phyloP scores from a whole-genome alignment of 371 early-diverging fungal genomes.

The Umbelopsis sp. region DNA sequence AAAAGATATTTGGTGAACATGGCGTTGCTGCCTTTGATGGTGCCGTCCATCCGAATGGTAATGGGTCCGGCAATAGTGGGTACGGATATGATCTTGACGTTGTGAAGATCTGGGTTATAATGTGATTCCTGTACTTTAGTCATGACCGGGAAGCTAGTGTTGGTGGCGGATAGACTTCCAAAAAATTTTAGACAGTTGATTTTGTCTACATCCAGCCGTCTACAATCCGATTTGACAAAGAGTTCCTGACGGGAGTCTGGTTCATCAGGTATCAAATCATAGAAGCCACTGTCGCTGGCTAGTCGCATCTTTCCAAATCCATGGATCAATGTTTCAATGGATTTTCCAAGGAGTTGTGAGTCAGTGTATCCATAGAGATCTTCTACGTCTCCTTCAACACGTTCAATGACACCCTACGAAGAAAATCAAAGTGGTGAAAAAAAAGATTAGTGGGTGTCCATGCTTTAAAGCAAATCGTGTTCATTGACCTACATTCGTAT shows the following conservation, averaged over 20 bases:
- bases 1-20: constrained; percentile 71
- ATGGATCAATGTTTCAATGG: constrained; percentile 38
- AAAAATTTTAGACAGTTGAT: constrained; percentile 63
- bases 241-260: background rate
- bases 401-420: constrained; percentile 38
- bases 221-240: background rate
- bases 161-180: constrained; percentile 57
- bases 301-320: constrained; percentile 24
- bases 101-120: constrained; percentile 26
- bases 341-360: constrained; percentile 38
- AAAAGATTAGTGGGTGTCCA: background rate
- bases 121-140: constrained; percentile 39
- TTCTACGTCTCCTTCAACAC: constrained; percentile 41
- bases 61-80: constrained; percentile 70
- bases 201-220: constrained; percentile 39
- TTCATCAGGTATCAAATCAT: background rate
- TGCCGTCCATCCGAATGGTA: constrained; percentile 55
- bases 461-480: background rate
- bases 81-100: constrained; percentile 47
- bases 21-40: constrained; percentile 64
- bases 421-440: background rate
- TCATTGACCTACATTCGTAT: constrained; percentile 29
- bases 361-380: constrained; percentile 46
- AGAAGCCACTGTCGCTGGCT: constrained; percentile 9
- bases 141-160: constrained; percentile 64